Evolutionary conservation across 139 green algal genomes (phyloP).

Genomic region (Asterochloris erici): DNA sequence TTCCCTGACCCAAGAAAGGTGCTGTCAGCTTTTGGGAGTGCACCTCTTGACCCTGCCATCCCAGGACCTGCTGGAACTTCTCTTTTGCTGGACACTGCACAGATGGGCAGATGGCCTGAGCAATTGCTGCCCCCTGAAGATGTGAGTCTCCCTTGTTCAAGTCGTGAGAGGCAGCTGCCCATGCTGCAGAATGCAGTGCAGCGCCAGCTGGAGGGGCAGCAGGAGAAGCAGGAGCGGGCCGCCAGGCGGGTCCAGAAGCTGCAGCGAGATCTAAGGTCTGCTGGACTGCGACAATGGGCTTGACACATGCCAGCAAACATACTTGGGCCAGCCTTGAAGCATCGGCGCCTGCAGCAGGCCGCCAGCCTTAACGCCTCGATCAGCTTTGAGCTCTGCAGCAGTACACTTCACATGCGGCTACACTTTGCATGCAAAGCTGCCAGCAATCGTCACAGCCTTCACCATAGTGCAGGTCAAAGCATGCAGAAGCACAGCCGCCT

Average conservation of each 20-base stretch:
- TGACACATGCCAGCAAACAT: no score
- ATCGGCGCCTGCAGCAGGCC: not conserved
- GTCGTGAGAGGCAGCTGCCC: no score
- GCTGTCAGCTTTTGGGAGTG: no score
- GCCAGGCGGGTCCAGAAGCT: not conserved
- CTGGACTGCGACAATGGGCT: not conserved
- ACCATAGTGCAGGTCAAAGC: not conserved
- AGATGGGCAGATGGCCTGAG: not conserved
- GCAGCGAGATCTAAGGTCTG: conserved; percentile 1
- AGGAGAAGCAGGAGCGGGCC: conserved; percentile 47
- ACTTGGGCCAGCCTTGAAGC: not conserved
- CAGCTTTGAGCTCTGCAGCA: not conserved
- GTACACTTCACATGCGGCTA: not conserved
- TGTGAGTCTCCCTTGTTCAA: no score
- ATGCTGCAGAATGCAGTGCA: conserved; percentile 28
- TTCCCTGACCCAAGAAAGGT: no score
- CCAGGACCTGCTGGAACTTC: not conserved
- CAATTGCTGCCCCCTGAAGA: not conserved
- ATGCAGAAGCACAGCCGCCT: conserved; percentile 1
- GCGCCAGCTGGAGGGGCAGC: conserved; percentile 47
- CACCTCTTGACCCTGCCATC: no score
- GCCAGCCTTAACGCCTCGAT: not conserved
- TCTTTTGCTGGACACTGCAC: not conserved
- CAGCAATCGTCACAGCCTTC: not conserved
- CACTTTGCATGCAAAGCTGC: not conserved